A percentile compares a stretch with the other conserved stretches of the same genome.
phyloP scores from a whole-genome alignment of 768 basidiomycete genomes.

The Hemileccinum impolitum region DNA sequence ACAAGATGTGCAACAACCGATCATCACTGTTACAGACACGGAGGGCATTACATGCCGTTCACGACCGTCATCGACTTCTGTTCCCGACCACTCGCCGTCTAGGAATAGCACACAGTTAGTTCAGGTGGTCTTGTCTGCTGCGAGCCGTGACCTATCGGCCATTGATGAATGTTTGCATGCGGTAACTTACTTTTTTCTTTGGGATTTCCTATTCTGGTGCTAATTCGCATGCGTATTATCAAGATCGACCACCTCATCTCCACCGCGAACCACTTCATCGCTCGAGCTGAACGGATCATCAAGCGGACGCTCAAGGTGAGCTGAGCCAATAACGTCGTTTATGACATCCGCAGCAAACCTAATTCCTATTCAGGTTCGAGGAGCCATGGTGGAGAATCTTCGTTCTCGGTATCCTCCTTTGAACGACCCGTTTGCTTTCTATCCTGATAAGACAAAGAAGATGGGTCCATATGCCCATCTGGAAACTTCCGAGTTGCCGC shows the following conservation, averaged over 20 bases:
- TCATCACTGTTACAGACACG: slow-evolving; percentile 22
- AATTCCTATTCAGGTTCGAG: slow-evolving; percentile 42
- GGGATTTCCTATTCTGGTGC: slow-evolving; percentile 5
- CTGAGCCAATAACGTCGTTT: neutral
- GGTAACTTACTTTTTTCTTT: slow-evolving; percentile 40
- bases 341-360: slow-evolving; percentile 3
- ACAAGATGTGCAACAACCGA: slow-evolving; percentile 16
- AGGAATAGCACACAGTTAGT: slow-evolving; percentile 42
- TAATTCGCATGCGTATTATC: slow-evolving; percentile 1
- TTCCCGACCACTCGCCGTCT: slow-evolving; percentile 20
- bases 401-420: slow-evolving; percentile 27
- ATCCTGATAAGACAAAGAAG: slow-evolving; percentile 5
- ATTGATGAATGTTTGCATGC: slow-evolving; percentile 53
- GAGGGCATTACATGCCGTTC: slow-evolving; percentile 20
- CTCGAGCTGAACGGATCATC: slow-evolving; percentile 54
- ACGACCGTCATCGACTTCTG: slow-evolving; percentile 1
- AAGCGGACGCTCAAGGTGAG: slow-evolving; percentile 54
- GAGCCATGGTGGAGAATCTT: slow-evolving; percentile 44
- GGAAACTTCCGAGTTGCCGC: neutral
- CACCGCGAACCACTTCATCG: slow-evolving; percentile 52
- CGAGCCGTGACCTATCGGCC: slow-evolving; percentile 52
- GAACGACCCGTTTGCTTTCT: slow-evolving; percentile 20
- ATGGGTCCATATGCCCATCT: neutral
- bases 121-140: slow-evolving; percentile 48
- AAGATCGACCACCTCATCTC: slow-evolving; percentile 58